Percentiles rank a stretch among this genome's conserved stretches.
These are phyloP conservation scores for carrot (Daucus carota) DNA, from an alignment of 129 eudicot species.

Conservation along the genomic window DH1_v3.0 NC_030389.2:5333001-5333500, in stretches of 20 bases:
- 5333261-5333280: constrained; percentile 70
- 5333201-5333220: constrained; percentile 69
- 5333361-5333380: too few species aligned
- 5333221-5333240: constrained; percentile 67
- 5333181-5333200: constrained; percentile 59
- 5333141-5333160: constrained; percentile 52
- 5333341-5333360: background rate
- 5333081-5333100: background rate
- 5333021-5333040: background rate
- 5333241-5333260: constrained; percentile 73
- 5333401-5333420: constrained; percentile 55
- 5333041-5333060: background rate
- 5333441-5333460: constrained; percentile 54
- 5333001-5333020: background rate
- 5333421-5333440: constrained; percentile 96
- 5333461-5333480: constrained; percentile 63
- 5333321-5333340: background rate
- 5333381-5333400: constrained; percentile 15
- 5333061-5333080: too few species aligned
- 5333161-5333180: constrained; percentile 69
- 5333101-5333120: background rate
- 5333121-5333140: constrained; percentile 58
- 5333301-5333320: background rate
- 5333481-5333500: constrained; percentile 56
- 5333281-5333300: constrained; percentile 62